A percentile compares a stretch with the other conserved stretches of the same genome.
These are phyloP conservation scores for Eucalyptus urophylla DNA, from an alignment of 345 rosid genomes.

Conservation along the genomic window DNA sequence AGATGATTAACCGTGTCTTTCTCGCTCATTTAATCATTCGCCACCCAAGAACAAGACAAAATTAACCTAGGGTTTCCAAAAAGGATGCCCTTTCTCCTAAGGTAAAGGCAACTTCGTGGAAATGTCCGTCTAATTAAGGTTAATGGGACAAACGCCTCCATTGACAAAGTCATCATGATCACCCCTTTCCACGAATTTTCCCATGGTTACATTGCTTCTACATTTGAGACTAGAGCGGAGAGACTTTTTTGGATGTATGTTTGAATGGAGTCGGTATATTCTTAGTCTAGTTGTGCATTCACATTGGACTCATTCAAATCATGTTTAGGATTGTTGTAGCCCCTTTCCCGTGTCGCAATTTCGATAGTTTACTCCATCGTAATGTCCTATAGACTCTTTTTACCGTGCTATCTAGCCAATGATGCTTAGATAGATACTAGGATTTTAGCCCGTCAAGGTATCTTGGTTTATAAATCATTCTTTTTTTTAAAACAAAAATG, in stretches of 20 bases:
- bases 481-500: neutral
- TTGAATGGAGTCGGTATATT: neutral
- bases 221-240: neutral
- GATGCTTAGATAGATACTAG: neutral
- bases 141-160: neutral
- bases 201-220: neutral
- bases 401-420: neutral
- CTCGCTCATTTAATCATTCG: neutral
- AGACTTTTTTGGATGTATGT: neutral
- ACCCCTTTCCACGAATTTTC: neutral
- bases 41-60: neutral
- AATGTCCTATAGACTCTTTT: neutral
- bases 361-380: neutral
- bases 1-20: neutral
- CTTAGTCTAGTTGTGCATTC: neutral
- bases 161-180: neutral
- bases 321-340: neutral
- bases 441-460: neutral
- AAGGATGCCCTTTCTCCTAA: neutral
- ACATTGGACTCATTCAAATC: neutral
- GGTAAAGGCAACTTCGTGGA: neutral
- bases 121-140: neutral
- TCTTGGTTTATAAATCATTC: neutral
- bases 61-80: neutral
- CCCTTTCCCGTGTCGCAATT: neutral